Evolutionary conservation across 495 filamentous ascomycete species (phyloP), one percentile per base, ranked within the genome.

Genomic region (Aspergillus olivimuriae): DNA sequence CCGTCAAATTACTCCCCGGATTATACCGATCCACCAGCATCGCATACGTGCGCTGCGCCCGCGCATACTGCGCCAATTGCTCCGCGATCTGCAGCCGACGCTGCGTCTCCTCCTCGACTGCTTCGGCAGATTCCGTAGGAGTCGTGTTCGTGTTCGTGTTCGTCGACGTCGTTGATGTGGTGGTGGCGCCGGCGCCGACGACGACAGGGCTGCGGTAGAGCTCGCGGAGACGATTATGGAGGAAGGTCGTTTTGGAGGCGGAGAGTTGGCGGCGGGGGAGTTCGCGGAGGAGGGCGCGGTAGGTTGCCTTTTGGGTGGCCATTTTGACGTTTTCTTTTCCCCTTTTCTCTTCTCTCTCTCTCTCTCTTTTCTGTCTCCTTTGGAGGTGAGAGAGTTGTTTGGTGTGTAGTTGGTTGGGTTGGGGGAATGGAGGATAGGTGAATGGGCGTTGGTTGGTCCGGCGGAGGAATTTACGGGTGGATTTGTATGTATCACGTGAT

Each of bases 241-340:
- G 70, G 16, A 77, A 77, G 8, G 79, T 83, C 17, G 73, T 60
- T 33, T 68, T 65, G 5, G 70, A n/a, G n/a, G n/a, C n/a, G n/a
- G n/a, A 64, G 58, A 81, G 65, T 2, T 70, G 67, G 33, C 77
- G 80, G 34, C 82, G 78, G 15, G 92, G 91, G 21, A 96, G 82
- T 68, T 96, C 90, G 64, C 89, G 87, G 41, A 96, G 86, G 62
- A 98, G 72, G 16, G 81, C 75, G 54, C 92, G 86, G 73, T 98
- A 98, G 58, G 94, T 73, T 34, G 86, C 78, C 58, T 86, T 86
- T 37, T n/a, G n/a, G n/a, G n/a, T n/a, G n/a, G n/a, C n/a, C n/a
- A n/a, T n/a, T n/a, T n/a, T n/a, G n/a, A n/a, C n/a, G n/a, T n/a
- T n/a, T n/a, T n/a, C n/a, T n/a, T n/a, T n/a, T n/a, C n/a, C n/a